phyloP scores from a whole-genome alignment of 2,329 filamentous ascomycete genomes.

The Aspergillus sp. region DNA sequence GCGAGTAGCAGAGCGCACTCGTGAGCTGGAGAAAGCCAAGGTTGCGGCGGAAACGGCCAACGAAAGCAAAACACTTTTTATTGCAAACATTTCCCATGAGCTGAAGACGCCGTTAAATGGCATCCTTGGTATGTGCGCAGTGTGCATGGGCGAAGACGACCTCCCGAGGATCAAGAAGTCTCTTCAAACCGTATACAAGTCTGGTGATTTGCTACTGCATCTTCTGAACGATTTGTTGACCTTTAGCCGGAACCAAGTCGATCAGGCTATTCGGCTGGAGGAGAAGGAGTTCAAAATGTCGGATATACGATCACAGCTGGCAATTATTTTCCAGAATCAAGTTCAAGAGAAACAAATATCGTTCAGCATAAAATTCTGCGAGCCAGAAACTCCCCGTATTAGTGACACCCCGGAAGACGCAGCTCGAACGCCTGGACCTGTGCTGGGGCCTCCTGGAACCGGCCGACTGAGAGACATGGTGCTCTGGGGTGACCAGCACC shows the following conservation, averaged over 20 bases:
- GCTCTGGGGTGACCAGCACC: slow-evolving; percentile 88
- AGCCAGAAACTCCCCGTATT: slow-evolving; percentile 46
- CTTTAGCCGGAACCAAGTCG: slow-evolving; percentile 94
- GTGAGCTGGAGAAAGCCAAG: slow-evolving; percentile 85
- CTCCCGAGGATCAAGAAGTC: slow-evolving; percentile 77
- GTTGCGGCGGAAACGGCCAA: slow-evolving; percentile 93
- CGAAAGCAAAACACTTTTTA: slow-evolving; percentile 93
- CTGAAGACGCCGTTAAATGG: slow-evolving; percentile 91
- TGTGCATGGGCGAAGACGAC: slow-evolving; percentile 91
- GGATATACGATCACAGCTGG: slow-evolving; percentile 81
- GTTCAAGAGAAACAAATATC: slow-evolving; percentile 78
- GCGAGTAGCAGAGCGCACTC: slow-evolving; percentile 79
- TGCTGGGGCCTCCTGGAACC: slow-evolving; percentile 67
- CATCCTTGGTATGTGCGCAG: slow-evolving; percentile 88
- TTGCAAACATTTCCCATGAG: slow-evolving; percentile 84
- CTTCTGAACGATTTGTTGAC: slow-evolving; percentile 86
- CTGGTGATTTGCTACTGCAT: slow-evolving; percentile 80
- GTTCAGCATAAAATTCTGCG: slow-evolving; percentile 73
- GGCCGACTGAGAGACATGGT: slow-evolving; percentile 82
- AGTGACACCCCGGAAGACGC: slow-evolving; percentile 23
- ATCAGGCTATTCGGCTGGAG: slow-evolving; percentile 78
- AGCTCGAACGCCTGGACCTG: slow-evolving; percentile 46
- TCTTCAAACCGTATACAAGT: slow-evolving; percentile 86
- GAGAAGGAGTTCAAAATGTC: slow-evolving; percentile 82
- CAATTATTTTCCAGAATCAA: slow-evolving; percentile 89